Conservation (phyloP, 805 yeast genomes). For the Candida coquimbonensis region DNA sequence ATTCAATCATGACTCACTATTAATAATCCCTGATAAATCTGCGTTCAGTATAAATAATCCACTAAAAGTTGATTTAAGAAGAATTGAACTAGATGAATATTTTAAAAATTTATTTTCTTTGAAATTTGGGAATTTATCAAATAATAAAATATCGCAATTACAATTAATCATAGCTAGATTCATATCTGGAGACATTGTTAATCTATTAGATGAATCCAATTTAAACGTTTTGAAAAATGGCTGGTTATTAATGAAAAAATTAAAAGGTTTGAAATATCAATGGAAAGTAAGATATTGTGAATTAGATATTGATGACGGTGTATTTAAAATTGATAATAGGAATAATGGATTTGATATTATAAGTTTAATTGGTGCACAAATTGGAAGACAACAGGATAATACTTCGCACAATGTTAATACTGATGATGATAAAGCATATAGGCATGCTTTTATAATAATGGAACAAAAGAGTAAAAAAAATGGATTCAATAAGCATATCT, state of each 20-base stretch:
- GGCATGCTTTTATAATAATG: conserved; percentile 55
- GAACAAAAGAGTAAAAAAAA: conserved; percentile 33
- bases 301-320: conserved; percentile 43
- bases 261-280: conserved; percentile 49
- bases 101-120: conserved; percentile 49
- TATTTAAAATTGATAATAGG: conserved; percentile 43
- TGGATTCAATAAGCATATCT: conserved; percentile 43
- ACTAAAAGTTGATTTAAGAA: conserved; percentile 53
- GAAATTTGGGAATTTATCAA: conserved; percentile 44
- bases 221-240: conserved; percentile 57
- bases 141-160: conserved; percentile 22
- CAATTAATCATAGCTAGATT: conserved; percentile 44
- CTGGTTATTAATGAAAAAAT: conserved; percentile 49
- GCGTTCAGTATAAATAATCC: conserved; percentile 58
- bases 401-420: conserved; percentile 3
- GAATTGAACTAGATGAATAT: conserved; percentile 48
- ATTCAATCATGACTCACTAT: conserved; percentile 34
- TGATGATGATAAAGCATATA: conserved; percentile 28
- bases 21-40: conserved; percentile 56
- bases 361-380: conserved; percentile 41
- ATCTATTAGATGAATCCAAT: conserved; percentile 46
- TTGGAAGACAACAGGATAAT: conserved; percentile 41
- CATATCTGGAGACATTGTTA: conserved; percentile 59
- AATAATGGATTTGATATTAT: conserved; percentile 56
- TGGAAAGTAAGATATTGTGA: conserved; percentile 72